These are phyloP conservation scores for Fusarium sp. DNA, from an alignment of 2,329 filamentous ascomycete genomes.

Conservation along the genomic window DNA sequence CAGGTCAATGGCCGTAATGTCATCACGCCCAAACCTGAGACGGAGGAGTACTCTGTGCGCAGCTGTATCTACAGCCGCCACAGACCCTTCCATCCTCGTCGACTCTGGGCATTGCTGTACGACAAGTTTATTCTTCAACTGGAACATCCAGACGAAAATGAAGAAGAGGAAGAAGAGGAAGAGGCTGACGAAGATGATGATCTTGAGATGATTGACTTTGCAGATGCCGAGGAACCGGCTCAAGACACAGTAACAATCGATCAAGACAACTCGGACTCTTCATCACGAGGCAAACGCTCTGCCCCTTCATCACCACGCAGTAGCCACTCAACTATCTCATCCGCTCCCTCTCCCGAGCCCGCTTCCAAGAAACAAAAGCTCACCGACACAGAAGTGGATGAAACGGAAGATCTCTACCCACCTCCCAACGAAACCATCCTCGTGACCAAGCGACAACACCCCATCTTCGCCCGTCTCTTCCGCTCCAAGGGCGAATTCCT, in stretches of 20 bases:
- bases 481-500: conserved; percentile 73
- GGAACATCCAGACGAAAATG: conserved; percentile 54
- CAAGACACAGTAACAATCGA: too few species aligned
- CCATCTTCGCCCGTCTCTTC: conserved; percentile 66
- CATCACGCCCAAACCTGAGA: conserved; percentile 75
- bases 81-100: conserved; percentile 63
- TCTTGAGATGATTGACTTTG: conserved; percentile 35
- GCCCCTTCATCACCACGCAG: conserved; percentile 41
- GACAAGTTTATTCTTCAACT: conserved; percentile 65
- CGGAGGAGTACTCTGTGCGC: conserved; percentile 77
- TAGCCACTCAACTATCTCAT: conserved; percentile 41
- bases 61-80: conserved; percentile 76
- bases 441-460: conserved; percentile 65
- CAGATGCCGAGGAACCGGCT: conserved; percentile 16
- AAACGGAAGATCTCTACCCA: conserved; percentile 47
- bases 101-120: conserved; percentile 59
- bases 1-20: conserved; percentile 62
- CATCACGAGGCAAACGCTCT: conserved; percentile 33
- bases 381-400: conserved; percentile 31
- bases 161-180: conserved; percentile 51
- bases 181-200: conserved; percentile 43
- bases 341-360: conserved; percentile 37
- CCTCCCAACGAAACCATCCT: conserved; percentile 61
- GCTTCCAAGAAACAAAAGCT: conserved; percentile 29
- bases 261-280: too few species aligned